Conservation (phyloP, 768 basidiomycete genomes). For the Boletus fagicola region DNA sequence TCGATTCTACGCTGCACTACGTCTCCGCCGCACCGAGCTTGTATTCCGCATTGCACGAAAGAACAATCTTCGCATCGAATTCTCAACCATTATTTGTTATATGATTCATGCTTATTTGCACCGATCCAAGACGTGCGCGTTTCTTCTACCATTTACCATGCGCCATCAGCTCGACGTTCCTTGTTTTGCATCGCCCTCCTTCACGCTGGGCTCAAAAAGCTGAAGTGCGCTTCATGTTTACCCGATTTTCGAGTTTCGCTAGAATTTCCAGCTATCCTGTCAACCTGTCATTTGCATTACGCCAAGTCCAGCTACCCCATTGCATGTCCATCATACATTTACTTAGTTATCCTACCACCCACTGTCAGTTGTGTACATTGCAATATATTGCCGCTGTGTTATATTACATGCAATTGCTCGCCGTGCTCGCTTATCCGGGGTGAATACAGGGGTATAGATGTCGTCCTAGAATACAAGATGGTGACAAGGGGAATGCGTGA, state of each 20-base stretch:
- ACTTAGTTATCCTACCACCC: constrained; percentile 17
- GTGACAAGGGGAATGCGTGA: constrained; percentile 11
- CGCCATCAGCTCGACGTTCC: constrained; percentile 25
- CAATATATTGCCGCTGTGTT: constrained; percentile 29
- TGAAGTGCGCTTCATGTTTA: constrained; percentile 31
- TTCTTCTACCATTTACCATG: constrained; percentile 31
- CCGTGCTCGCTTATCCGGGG: not conserved
- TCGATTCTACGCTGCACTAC: constrained; percentile 21
- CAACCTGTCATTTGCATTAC: constrained; percentile 26
- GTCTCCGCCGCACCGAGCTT: constrained; percentile 16
- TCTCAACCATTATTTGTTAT: constrained; percentile 28
- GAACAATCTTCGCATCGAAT: constrained; percentile 37
- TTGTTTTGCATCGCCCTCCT: constrained; percentile 21
- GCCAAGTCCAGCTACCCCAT: constrained; percentile 21
- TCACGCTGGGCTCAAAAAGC: constrained; percentile 25
- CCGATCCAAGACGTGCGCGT: constrained; percentile 28
- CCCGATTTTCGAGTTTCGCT: constrained; percentile 19
- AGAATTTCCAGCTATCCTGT: constrained; percentile 30
- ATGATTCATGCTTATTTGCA: constrained; percentile 37
- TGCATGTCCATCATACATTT: constrained; percentile 26
- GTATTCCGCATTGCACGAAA: constrained; percentile 25
- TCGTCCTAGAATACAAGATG: constrained; percentile 25
- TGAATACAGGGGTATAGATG: constrained; percentile 16
- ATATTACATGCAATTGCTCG: constrained; percentile 1
- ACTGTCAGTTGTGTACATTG: constrained; percentile 32